Evolutionary conservation across 306 rosid genomes (phyloP).

Genomic region (Malus orientalis): DNA sequence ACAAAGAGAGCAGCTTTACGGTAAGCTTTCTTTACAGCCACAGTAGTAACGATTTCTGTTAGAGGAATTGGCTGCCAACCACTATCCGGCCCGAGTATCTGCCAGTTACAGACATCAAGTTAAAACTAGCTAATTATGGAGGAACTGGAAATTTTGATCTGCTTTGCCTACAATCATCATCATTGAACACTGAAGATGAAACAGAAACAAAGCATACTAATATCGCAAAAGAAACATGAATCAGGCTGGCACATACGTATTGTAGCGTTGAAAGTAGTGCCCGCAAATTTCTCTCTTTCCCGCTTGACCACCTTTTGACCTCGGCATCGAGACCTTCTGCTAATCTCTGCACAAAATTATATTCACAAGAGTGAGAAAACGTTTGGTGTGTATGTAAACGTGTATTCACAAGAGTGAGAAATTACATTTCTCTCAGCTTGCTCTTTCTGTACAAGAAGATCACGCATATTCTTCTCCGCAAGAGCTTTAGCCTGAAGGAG

Average conservation of each 20-base stretch:
- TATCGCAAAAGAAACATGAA: not conserved
- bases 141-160: not conserved
- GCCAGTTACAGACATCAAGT: constrained; percentile 20
- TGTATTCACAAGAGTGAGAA: not conserved
- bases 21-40: constrained; percentile 76
- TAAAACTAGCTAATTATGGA: not conserved
- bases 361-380: constrained; percentile 19
- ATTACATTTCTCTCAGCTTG: constrained; percentile 85
- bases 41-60: constrained; percentile 47
- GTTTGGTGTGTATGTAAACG: not conserved
- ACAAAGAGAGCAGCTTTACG: constrained; percentile 86
- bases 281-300: constrained; percentile 88
- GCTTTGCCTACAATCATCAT: not conserved
- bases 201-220: not conserved
- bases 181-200: not conserved
- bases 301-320: constrained; percentile 94
- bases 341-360: constrained; percentile 56
- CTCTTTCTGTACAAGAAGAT: constrained; percentile 68
- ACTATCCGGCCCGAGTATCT: constrained; percentile 84
- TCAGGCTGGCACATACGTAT: constrained; percentile 45
- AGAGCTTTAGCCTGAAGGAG: constrained; percentile 75
- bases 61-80: constrained; percentile 91
- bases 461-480: constrained; percentile 86
- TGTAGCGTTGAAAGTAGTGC: constrained; percentile 94
- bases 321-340: constrained; percentile 79